A percentile compares a stretch with the other conserved stretches of the same genome.
Conservation (phyloP, 1,284 basidiomycete species). For the Leccinum pachyderme region DNA sequence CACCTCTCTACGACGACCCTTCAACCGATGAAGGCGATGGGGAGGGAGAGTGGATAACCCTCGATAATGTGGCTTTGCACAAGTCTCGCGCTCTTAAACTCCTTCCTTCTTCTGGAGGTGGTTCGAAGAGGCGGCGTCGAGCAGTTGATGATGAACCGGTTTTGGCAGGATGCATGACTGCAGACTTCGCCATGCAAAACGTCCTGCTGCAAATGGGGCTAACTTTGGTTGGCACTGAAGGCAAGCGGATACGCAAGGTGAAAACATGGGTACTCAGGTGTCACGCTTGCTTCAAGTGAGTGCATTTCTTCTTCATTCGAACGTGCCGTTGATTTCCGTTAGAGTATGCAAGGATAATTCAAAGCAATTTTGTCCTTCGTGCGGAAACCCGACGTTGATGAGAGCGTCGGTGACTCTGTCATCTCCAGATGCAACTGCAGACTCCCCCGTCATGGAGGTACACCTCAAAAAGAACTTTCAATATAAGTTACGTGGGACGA, state of each 20-base stretch:
- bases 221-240: constrained; percentile 88
- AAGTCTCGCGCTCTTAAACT: constrained; percentile 87
- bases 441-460: constrained; percentile 70
- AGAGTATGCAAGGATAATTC: constrained; percentile 96
- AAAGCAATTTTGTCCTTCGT: constrained; percentile 97
- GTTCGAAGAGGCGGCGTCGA: constrained; percentile 40
- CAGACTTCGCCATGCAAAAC: constrained; percentile 99
- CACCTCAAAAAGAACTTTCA: constrained; percentile 96
- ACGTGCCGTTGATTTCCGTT: constrained; percentile 4
- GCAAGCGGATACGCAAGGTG: constrained; percentile 86
- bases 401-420: constrained; percentile 89
- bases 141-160: constrained; percentile 45
- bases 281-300: constrained; percentile 99
- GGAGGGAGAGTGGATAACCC: constrained; percentile 97
- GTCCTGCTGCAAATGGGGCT: constrained; percentile 95
- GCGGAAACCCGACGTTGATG: constrained; percentile 90
- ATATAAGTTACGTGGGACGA: constrained; percentile 89
- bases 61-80: constrained; percentile 82
- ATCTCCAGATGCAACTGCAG: constrained; percentile 55
- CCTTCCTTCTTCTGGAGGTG: constrained; percentile 50
- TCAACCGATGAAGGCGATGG: constrained; percentile 71
- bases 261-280: constrained; percentile 97
- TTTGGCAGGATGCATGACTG: constrained; percentile 89
- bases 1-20: constrained; percentile 66
- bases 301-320: constrained; percentile 15